A percentile compares a stretch with the other conserved stretches of the same genome.
phyloP scores from a whole-genome alignment of 1,284 basidiomycete species.

The Leccinum huronense region DNA sequence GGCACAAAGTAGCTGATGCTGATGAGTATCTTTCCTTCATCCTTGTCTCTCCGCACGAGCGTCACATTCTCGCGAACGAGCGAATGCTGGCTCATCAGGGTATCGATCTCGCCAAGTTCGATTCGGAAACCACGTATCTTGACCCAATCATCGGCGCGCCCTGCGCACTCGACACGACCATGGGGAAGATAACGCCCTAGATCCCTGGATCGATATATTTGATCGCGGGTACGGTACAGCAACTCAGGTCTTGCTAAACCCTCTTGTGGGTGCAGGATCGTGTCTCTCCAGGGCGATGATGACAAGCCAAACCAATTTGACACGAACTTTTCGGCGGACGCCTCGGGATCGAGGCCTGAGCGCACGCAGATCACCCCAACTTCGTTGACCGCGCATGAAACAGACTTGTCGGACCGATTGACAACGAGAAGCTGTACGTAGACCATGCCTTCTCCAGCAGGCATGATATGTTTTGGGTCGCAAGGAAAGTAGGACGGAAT shows the following conservation, averaged over 20 bases:
- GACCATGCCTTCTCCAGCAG: conserved; percentile 96
- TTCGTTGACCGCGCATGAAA: conserved; percentile 94
- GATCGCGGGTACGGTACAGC: conserved; percentile 85
- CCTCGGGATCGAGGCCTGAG: conserved; percentile 83
- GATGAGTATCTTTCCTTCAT: conserved; percentile 99
- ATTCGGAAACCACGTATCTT: conserved; percentile 99
- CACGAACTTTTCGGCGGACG: conserved; percentile 90
- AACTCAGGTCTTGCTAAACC: conserved; percentile 68
- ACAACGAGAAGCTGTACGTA: conserved; percentile 98
- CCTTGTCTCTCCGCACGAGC: conserved; percentile 94
- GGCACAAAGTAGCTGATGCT: conserved; percentile 91
- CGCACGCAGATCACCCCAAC: conserved; percentile 99
- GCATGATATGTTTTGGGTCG: conserved; percentile 97
- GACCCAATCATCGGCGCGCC: conserved; percentile 97
- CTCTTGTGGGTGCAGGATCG: conserved; percentile 59
- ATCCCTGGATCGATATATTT: conserved; percentile 98
- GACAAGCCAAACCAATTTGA: conserved; percentile 83
- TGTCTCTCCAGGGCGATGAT: conserved; percentile 60
- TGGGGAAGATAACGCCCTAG: conserved; percentile 92
- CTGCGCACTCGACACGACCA: conserved; percentile 97
- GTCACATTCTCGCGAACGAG: conserved; percentile 97
- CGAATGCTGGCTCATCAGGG: conserved; percentile 91
- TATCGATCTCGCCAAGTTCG: conserved; percentile 98
- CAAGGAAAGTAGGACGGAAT: conserved; percentile 91
- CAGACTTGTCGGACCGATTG: conserved; percentile 86